Base-by-base conservation (phyloP, 441 rosid genomes). In the Bocquillonia castaneifolia region DNA sequence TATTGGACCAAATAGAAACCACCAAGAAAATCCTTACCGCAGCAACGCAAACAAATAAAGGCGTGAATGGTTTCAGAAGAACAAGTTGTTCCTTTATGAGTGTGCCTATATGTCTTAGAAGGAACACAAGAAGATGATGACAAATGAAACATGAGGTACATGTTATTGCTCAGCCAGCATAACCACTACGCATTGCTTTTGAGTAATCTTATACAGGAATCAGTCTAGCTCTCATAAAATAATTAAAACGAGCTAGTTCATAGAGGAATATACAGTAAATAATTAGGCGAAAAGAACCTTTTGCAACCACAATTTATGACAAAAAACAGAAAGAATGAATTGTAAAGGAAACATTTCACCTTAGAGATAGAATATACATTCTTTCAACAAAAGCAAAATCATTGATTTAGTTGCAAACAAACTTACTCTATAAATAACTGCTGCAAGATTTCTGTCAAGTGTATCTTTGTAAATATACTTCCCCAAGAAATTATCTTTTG, bases 391-490 rank as follows among this genome's bases (percentile, higher is more conserved):
- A 47, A 63, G 60, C 18, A 26, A 7, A 13, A 50, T 7, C 54
- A 50, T 20, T n/a, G n/a, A 50, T 20, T 37, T 23, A 51, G 45
- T 20, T 22, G 23, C 12, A 66, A 52, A 36, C 23, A 62, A 55
- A 72, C 83, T 72, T 80, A 89, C 98, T 64, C 72, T 82, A 83
- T 93, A 93, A 67, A 93, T 91, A 70, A 93, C 96, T 10, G 98
- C 94, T 0, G 97, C 96, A 32, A 91, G 85, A 79, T 93, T 93
- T 69, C 96, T 83, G 26, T 85, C 89, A 64, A 93, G 88, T 17
- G 98, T 89, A 74, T 93, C 96, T 77, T 89, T 93, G 80, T 89
- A 93, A 25, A 93, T 86, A 73, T 93, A 91, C 74, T 93, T 93
- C 57, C 98, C 98, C 59, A 93, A 61, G 68, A 93, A 86, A 67